Percentiles rank a stretch among this genome's conserved stretches.
Evolutionary conservation across 2,329 filamentous ascomycete genomes (phyloP).

Genomic region (Hypoxylon sp.): DNA sequence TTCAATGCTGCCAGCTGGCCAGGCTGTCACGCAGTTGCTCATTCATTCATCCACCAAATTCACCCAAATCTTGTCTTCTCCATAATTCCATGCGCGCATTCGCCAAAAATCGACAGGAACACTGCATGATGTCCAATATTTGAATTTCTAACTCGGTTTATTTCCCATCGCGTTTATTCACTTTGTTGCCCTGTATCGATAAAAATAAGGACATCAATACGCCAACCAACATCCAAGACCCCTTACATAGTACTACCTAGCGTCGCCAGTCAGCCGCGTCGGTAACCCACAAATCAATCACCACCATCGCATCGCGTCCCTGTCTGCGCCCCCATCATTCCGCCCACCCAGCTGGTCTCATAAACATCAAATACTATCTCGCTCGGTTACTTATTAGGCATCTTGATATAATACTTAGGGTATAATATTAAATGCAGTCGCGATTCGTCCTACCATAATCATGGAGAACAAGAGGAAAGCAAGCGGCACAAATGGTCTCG

Average conservation of each 20-base stretch:
- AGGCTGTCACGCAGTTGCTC: conserved; percentile 13
- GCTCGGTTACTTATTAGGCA: too few species aligned
- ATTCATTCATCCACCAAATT: too few species aligned
- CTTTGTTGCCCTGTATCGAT: too few species aligned
- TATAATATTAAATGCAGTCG: conserved; percentile 28
- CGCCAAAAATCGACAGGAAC: conserved; percentile 4
- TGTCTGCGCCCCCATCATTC: conserved; percentile 30
- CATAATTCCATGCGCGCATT: conserved; percentile 31
- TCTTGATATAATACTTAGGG: too few species aligned
- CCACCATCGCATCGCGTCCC: conserved; percentile 36
- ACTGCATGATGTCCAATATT: conserved; percentile 14
- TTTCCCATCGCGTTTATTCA: conserved; percentile 8
- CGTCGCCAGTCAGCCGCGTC: conserved; percentile 25
- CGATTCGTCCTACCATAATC: conserved; percentile 31
- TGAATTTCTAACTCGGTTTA: conserved; percentile 4
- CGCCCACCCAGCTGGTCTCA: too few species aligned
- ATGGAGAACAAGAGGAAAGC: conserved; percentile 69
- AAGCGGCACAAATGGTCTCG: conserved; percentile 53
- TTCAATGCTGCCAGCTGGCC: too few species aligned
- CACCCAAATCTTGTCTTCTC: conserved; percentile 25
- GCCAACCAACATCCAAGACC: too few species aligned
- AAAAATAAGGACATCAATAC: too few species aligned
- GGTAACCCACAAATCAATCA: conserved; percentile 32
- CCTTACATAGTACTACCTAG: conserved; percentile 4
- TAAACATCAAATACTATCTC: too few species aligned